Evolutionary conservation across 2,329 filamentous ascomycete genomes (phyloP).

Genomic region (Lachnellula occidentalis): DNA sequence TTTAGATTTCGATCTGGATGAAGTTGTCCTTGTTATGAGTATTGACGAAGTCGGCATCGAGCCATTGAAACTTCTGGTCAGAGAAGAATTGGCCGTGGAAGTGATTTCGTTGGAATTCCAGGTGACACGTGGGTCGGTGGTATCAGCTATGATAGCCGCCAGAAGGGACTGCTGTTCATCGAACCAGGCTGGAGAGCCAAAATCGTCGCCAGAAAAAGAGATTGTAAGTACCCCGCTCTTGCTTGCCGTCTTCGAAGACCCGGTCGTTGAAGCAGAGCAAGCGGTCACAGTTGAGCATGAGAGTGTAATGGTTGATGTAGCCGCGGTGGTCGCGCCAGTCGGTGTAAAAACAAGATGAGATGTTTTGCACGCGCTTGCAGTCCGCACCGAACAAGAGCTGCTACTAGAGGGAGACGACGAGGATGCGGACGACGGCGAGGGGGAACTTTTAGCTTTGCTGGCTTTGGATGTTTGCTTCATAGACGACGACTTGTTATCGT

Average conservation of each 20-base stretch:
- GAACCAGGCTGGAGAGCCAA: neutral
- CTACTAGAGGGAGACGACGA: neutral
- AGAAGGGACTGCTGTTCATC: neutral
- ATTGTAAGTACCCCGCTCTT: neutral
- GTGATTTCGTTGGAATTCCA: neutral
- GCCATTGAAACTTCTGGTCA: no score
- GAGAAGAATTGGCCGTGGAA: neutral
- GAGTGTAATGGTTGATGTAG: no score
- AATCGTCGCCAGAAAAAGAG: neutral
- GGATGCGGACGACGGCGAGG: neutral
- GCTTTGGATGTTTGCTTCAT: neutral
- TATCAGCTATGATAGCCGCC: neutral
- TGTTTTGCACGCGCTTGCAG: no score
- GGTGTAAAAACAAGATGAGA: no score
- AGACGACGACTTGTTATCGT: no score
- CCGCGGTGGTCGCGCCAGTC: no score
- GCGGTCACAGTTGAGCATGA: neutral
- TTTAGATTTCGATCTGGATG: no score
- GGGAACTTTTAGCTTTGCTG: neutral
- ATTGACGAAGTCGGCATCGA: neutral
- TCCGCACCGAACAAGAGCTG: neutral
- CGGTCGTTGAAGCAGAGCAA: neutral
- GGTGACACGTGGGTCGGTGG: neutral
- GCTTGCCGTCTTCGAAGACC: neutral
- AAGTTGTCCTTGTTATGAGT: neutral